Evolutionary conservation across 164 flowering plant species (phyloP), one percentile per base, ranked within the genome.

Genomic region (Platanus orientalis): DNA sequence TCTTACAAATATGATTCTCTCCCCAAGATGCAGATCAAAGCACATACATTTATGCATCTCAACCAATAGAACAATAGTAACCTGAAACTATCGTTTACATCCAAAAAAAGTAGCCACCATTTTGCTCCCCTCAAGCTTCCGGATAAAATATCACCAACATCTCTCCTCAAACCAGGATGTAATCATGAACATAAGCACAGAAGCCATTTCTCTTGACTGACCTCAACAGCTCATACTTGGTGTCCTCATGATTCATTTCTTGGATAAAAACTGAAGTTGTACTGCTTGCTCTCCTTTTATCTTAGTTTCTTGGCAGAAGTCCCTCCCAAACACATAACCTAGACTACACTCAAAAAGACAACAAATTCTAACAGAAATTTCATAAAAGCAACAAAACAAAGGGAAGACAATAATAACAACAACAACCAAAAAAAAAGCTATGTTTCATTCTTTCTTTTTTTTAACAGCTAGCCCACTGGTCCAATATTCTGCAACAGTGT

Each of bases 211-310:
- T 40, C 65, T 48, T 63, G 28, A 54, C 59, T 42, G 25, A 54
- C 36, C 62, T 71, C 63, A 54, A 42, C 45, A 67, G 40, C 63
- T 57, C 68, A 60, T 49, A 24, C 12, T 56, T 24, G n/a, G 30
- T 32, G 39, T 64, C 69, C 71, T 69, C 62, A 47, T 63, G 57
- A 32, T 59, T 67, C 63, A 65, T 28, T 62, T 63, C 67, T 67
- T 62, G 61, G 58, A 59, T 59, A 39, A 54, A 66, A 11, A n/a
- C n/a, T 7, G 59, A 49, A 53, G 42, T 42, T 7, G 11, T 30
- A 27, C 36, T 69, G 34, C 51, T 25, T 29, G 40, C 63, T 36
- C 60, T 50, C 66, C 62, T 5, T 14, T 16, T 19, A 39, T 26
- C 55, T 42, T 48, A 61, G 56, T 45, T 67, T 66, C 71, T 69